Conservation (phyloP, 164 flowering plant genomes). For the Protea cynaroides region DNA sequence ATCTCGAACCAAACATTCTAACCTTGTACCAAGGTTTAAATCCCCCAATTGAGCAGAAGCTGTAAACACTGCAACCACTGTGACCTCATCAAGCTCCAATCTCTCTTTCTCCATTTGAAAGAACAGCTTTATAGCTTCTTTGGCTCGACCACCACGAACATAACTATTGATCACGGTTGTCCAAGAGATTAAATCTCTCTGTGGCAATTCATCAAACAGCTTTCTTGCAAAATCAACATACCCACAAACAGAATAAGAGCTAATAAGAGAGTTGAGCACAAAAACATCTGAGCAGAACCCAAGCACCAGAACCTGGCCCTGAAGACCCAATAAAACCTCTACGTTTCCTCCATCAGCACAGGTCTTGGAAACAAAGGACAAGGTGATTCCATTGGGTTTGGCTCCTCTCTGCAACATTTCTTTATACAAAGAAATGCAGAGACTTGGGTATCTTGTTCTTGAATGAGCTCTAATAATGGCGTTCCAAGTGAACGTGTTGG, state of each 20-base stretch:
- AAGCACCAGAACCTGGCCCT: constrained; percentile 8
- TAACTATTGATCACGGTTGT: constrained; percentile 9
- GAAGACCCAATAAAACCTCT: constrained; percentile 3
- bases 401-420: constrained; percentile 7
- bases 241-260: constrained; percentile 10
- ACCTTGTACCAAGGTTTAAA: constrained; percentile 9
- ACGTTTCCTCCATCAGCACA: background rate
- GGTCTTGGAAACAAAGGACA: constrained; percentile 11
- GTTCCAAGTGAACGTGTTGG: constrained; percentile 11
- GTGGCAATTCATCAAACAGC: constrained; percentile 11
- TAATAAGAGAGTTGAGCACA: constrained; percentile 11
- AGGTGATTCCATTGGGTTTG: constrained; percentile 12
- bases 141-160: constrained; percentile 8
- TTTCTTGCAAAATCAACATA: constrained; percentile 5
- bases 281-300: constrained; percentile 12
- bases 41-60: constrained; percentile 18
- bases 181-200: constrained; percentile 19
- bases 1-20: constrained; percentile 7
- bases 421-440: constrained; percentile 4
- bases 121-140: constrained; percentile 15
- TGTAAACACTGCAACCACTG: constrained; percentile 8
- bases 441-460: background rate
- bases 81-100: constrained; percentile 13
- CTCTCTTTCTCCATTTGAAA: constrained; percentile 11
- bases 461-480: constrained; percentile 10